Conservation (phyloP, 177 flowering plant species). For the Tripterygium wilfordii region DNA sequence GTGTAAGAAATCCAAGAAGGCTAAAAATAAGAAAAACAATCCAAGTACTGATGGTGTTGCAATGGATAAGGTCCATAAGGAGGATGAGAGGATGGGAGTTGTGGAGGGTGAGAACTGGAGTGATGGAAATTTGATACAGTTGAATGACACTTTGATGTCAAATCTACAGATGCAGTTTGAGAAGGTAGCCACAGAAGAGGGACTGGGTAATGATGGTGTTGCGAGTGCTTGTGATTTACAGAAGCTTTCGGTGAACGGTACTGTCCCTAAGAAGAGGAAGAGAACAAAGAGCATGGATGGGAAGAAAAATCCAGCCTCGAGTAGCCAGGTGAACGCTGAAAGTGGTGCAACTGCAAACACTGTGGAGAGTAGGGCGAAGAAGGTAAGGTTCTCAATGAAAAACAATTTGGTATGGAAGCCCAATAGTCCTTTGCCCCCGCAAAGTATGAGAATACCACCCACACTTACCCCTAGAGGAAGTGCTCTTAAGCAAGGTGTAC, state of each 20-base stretch:
- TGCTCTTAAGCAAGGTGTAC: slow-evolving; percentile 85
- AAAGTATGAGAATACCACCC: slow-evolving; percentile 83
- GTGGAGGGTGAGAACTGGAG: neutral
- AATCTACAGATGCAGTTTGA: slow-evolving; percentile 87
- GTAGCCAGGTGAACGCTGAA: slow-evolving; percentile 20
- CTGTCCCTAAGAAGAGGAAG: slow-evolving; percentile 56
- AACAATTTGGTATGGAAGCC: slow-evolving; percentile 92
- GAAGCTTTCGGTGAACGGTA: slow-evolving; percentile 8
- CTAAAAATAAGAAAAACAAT: slow-evolving; percentile 27
- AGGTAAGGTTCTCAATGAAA: slow-evolving; percentile 80
- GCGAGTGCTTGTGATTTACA: slow-evolving; percentile 21
- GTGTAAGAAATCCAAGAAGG: slow-evolving; percentile 39
- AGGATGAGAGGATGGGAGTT: slow-evolving; percentile 1
- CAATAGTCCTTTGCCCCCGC: slow-evolving; percentile 76
- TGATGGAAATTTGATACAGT: slow-evolving; percentile 4
- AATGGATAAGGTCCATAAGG: slow-evolving; percentile 2
- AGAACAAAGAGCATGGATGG: slow-evolving; percentile 35
- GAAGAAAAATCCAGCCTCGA: slow-evolving; percentile 8
- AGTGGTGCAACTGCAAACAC: slow-evolving; percentile 27
- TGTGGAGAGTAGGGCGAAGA: slow-evolving; percentile 61
- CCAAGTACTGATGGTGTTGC: slow-evolving; percentile 3
- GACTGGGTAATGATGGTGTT: slow-evolving; percentile 38
- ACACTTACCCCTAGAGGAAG: slow-evolving; percentile 94
- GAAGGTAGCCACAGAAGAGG: slow-evolving; percentile 78
- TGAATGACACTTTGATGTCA: slow-evolving; percentile 54